Conservation (phyloP, 129 eudicot genomes). For the Logfia minima region DNA sequence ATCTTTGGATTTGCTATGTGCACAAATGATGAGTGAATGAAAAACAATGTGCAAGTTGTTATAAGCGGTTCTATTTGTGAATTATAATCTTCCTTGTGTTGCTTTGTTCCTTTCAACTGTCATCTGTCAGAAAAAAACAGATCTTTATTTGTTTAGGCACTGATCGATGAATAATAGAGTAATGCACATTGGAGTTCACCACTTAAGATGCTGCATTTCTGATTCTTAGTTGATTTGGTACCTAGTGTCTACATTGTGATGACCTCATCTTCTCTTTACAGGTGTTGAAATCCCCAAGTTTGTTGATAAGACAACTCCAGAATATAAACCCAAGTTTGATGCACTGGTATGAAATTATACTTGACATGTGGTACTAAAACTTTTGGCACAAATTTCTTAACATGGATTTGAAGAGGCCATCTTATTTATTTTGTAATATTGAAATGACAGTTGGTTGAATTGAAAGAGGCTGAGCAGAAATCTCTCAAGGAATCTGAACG, state of each 20-base stretch:
- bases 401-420: neutral
- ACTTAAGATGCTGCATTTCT: neutral
- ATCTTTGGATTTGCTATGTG: conserved; percentile 6
- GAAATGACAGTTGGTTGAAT: conserved; percentile 73
- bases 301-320: conserved; percentile 79
- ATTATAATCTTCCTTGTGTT: neutral
- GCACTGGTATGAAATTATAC: conserved; percentile 58
- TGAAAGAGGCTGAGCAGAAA: conserved; percentile 87
- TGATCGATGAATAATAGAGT: conserved; percentile 5
- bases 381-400: neutral
- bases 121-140: neutral
- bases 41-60: neutral
- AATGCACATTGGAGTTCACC: neutral
- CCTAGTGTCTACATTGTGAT: neutral
- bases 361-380: neutral
- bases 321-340: conserved; percentile 87
- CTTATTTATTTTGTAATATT: conserved; percentile 10
- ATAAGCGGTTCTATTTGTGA: too few relatives aligned
- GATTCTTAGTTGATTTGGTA: neutral
- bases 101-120: neutral
- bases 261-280: conserved; percentile 22
- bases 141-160: neutral
- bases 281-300: conserved; percentile 85
- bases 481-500: conserved; percentile 89
- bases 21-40: neutral